phyloP scores from a whole-genome alignment of 2,329 filamentous ascomycete genomes.

The Colletotrichum simmondsii region DNA sequence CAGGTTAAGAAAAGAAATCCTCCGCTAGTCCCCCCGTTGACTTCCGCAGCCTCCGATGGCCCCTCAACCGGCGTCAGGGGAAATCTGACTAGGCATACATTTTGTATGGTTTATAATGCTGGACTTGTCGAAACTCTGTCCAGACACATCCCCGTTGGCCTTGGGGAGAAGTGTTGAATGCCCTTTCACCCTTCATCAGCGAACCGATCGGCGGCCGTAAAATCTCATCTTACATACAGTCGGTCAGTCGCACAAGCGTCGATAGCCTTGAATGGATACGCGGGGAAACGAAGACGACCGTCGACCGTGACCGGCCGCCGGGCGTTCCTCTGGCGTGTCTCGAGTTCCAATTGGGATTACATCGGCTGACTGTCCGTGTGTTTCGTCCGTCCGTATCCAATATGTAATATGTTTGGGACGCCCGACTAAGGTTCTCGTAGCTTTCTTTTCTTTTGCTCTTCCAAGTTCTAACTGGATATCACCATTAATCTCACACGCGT shows the following conservation, averaged over 20 bases:
- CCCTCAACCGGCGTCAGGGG: constrained; percentile 11
- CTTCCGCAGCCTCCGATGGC: constrained; percentile 1
- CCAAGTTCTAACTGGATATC: too few species aligned
- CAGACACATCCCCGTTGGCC: background rate
- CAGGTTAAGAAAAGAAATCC: background rate
- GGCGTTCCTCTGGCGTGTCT: constrained; percentile 15
- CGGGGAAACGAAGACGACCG: constrained; percentile 8
- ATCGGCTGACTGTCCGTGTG: constrained; percentile 21
- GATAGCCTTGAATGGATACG: constrained; percentile 19
- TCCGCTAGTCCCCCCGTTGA: background rate
- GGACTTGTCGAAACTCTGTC: background rate
- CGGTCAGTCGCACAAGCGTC: background rate
- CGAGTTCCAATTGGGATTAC: constrained; percentile 10
- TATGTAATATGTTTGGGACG: constrained; percentile 6
- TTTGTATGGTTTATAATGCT: background rate
- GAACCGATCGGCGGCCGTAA: background rate
- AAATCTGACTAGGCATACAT: background rate
- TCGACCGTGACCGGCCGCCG: background rate
- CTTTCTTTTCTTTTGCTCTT: background rate
- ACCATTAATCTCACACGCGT: background rate
- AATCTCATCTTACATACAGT: background rate
- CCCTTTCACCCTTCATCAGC: background rate
- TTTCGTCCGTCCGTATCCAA: background rate
- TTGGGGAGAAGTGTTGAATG: background rate
- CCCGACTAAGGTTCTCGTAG: background rate